phyloP scores from a whole-genome alignment of 75 land plant species.

The Isoetes taiwanensis region DNA sequence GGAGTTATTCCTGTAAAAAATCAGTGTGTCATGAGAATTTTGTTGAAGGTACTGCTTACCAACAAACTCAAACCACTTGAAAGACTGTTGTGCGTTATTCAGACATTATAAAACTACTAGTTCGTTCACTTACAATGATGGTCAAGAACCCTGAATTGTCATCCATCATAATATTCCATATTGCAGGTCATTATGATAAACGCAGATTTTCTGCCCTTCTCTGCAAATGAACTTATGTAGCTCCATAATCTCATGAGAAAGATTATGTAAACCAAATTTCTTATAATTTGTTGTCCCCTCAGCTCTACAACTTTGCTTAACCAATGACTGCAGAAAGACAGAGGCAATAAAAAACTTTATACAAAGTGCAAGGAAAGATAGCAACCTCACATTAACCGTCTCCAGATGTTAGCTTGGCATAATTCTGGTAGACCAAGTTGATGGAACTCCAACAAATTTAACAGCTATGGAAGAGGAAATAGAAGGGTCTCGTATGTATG shows the following conservation, averaged over 20 bases:
- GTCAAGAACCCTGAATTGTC: conserved; percentile 30
- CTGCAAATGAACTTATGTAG: conserved; percentile 30
- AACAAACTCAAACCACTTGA: too few species aligned
- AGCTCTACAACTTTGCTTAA: conserved; percentile 26
- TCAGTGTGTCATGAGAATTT: too few species aligned
- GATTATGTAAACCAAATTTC: conserved; percentile 39
- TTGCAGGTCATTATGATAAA: conserved; percentile 89
- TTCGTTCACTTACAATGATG: conserved; percentile 25
- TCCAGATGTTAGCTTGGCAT: conserved; percentile 41
- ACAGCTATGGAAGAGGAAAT: too few species aligned
- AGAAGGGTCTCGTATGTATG: too few species aligned
- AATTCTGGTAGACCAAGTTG: conserved; percentile 65
- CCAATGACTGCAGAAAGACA: conserved; percentile 45
- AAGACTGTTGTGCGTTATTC: too few species aligned
- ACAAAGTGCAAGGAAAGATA: background rate
- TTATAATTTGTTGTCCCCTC: conserved; percentile 26
- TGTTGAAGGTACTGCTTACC: too few species aligned
- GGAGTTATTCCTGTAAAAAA: too few species aligned
- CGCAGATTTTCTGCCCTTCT: conserved; percentile 35
- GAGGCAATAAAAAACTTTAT: background rate
- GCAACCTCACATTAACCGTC: conserved; percentile 46
- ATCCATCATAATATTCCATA: conserved; percentile 80
- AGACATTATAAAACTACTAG: too few species aligned
- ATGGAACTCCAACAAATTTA: conserved; percentile 74
- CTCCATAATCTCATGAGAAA: conserved; percentile 40